Percentiles rank a stretch among this genome's conserved stretches.
Evolutionary conservation across 2,329 filamentous ascomycete species (phyloP).

Genomic region (Botrytis fabae): DNA sequence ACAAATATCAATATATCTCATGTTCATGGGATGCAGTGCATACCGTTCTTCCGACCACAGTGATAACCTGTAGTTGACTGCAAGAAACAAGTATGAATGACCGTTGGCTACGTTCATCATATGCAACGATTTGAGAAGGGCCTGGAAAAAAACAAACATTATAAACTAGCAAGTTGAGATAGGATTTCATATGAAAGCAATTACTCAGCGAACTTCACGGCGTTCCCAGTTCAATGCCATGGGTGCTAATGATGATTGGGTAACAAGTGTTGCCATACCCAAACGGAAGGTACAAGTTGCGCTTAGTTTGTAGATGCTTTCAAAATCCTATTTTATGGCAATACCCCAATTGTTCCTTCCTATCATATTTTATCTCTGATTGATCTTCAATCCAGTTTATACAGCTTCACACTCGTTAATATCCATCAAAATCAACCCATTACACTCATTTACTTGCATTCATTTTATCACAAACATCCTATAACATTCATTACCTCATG

Average conservation of each 20-base stretch:
- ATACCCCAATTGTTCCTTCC: constrained; percentile 7
- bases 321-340: neutral
- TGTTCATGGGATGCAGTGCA: neutral
- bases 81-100: neutral
- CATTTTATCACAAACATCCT: constrained; percentile 19
- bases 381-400: neutral
- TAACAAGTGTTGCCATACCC: neutral
- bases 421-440: neutral
- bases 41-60: neutral
- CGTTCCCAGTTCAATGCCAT: neutral
- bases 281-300: constrained; percentile 12
- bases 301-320: neutral
- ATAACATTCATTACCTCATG: constrained; percentile 21
- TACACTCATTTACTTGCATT: constrained; percentile 26
- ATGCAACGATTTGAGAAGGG: neutral
- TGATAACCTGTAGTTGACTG: neutral
- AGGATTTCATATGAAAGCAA: neutral
- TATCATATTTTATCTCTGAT: neutral
- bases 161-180: neutral
- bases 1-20: neutral
- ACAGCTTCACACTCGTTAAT: constrained; percentile 11
- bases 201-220: neutral
- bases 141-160: too few species aligned
- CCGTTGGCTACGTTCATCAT: neutral
- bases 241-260: neutral